phyloP scores from a whole-genome alignment of 495 filamentous ascomycete species.

The Cercophora samala region DNA sequence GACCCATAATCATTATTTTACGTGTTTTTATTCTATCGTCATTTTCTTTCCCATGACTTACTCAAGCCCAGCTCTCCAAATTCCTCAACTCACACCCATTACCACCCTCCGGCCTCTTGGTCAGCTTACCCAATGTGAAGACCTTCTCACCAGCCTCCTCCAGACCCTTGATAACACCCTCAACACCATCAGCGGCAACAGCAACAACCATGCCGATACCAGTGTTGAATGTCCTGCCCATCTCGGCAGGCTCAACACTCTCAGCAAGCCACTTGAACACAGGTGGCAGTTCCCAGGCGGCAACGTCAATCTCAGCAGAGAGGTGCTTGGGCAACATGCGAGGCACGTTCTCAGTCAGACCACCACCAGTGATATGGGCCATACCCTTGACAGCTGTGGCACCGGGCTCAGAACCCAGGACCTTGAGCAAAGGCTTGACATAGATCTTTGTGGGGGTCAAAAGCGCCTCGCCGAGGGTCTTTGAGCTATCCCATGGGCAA shows the following conservation, averaged over 20 bases:
- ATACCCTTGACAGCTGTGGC: constrained; percentile 68
- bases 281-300: constrained; percentile 63
- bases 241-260: constrained; percentile 68
- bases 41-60: neutral
- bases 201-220: constrained; percentile 91
- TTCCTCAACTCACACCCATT: constrained; percentile 68
- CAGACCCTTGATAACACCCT: constrained; percentile 53
- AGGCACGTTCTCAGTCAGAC: constrained; percentile 86
- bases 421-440: constrained; percentile 66
- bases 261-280: constrained; percentile 83
- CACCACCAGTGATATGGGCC: constrained; percentile 94
- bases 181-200: constrained; percentile 56
- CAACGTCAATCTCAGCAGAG: constrained; percentile 71
- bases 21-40: neutral
- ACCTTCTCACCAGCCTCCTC: constrained; percentile 70
- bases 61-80: constrained; percentile 68
- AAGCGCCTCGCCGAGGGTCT: constrained; percentile 66
- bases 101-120: constrained; percentile 46
- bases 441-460: constrained; percentile 80
- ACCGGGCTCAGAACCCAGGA: constrained; percentile 40
- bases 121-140: constrained; percentile 68
- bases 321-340: constrained; percentile 79
- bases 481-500: constrained; percentile 64
- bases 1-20: neutral
- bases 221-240: constrained; percentile 89